Percentiles rank a stretch among this genome's conserved stretches.
These are phyloP conservation scores for Echinochloa phyllopogon DNA, from an alignment of 176 grass and related monocot genomes.

Conservation along the genomic window DNA sequence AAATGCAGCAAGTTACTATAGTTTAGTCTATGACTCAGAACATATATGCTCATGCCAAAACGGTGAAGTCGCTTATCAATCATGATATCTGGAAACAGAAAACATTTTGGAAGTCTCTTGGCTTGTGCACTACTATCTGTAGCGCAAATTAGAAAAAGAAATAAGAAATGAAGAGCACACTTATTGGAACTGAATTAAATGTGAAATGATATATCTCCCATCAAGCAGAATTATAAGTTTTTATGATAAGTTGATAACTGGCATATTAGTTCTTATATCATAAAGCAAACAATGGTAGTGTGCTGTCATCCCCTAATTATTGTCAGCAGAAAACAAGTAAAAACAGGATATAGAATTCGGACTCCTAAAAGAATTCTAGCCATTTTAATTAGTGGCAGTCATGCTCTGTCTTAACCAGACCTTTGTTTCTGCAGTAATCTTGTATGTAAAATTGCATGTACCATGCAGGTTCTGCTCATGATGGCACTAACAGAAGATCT, in stretches of 20 bases:
- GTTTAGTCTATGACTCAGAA: conserved; percentile 30
- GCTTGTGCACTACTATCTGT: neutral
- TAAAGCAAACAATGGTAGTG: neutral
- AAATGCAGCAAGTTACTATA: conserved; percentile 18
- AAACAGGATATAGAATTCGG: neutral
- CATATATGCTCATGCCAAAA: conserved; percentile 18
- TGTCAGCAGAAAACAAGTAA: conserved; percentile 2
- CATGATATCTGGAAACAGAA: neutral
- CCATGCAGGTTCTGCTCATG: neutral
- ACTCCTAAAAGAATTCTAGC: neutral
- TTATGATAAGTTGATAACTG: neutral
- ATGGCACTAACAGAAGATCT: neutral
- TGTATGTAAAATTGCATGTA: neutral
- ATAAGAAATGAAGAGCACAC: neutral
- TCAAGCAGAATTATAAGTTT: neutral
- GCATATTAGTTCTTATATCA: neutral
- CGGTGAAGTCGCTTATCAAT: conserved; percentile 2
- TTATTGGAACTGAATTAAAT: neutral
- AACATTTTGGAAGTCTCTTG: conserved; percentile 2
- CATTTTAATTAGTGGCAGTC: neutral
- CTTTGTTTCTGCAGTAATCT: neutral
- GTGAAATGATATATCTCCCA: neutral
- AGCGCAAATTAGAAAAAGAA: neutral
- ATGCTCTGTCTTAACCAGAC: neutral
- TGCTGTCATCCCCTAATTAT: conserved; percentile 8